These are phyloP conservation scores for Penicillium sp. DNA, from an alignment of 2,329 filamentous ascomycete species.

Conservation along the genomic window DNA sequence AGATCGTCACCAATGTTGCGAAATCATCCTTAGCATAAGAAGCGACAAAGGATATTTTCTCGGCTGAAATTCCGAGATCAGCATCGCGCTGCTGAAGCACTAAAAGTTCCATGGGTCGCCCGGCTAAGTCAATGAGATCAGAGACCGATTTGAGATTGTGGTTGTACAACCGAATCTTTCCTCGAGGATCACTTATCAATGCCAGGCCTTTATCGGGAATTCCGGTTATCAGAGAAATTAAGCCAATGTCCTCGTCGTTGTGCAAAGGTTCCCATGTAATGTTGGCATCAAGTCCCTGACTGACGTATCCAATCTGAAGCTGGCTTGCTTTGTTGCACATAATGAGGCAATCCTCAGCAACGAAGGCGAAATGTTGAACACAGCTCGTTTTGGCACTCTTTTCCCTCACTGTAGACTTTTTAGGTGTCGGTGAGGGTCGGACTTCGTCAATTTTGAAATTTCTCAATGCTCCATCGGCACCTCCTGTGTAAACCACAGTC, in stretches of 20 bases:
- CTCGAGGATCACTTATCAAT: conserved; percentile 35
- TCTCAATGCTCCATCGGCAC: conserved; percentile 71
- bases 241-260: conserved; percentile 30
- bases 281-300: conserved; percentile 8
- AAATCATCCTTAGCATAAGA: conserved; percentile 26
- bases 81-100: conserved; percentile 22
- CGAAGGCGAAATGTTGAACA: conserved; percentile 34
- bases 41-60: conserved; percentile 26
- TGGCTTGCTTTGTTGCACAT: conserved; percentile 30
- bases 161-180: conserved; percentile 36
- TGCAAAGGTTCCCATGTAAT: conserved; percentile 31
- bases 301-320: conserved; percentile 31
- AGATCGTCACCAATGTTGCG: conserved; percentile 31
- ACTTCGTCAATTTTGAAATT: conserved; percentile 27
- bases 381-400: conserved; percentile 11
- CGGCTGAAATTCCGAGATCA: neutral
- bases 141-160: conserved; percentile 31
- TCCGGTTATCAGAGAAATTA: conserved; percentile 32
- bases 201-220: conserved; percentile 32
- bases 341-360: conserved; percentile 35
- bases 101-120: conserved; percentile 31
- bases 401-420: neutral
- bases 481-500: conserved; percentile 67
- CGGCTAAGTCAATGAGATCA: conserved; percentile 25
- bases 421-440: neutral